Conservation (phyloP, 1,284 basidiomycete genomes). For the Tranzscheliella williamsii region DNA sequence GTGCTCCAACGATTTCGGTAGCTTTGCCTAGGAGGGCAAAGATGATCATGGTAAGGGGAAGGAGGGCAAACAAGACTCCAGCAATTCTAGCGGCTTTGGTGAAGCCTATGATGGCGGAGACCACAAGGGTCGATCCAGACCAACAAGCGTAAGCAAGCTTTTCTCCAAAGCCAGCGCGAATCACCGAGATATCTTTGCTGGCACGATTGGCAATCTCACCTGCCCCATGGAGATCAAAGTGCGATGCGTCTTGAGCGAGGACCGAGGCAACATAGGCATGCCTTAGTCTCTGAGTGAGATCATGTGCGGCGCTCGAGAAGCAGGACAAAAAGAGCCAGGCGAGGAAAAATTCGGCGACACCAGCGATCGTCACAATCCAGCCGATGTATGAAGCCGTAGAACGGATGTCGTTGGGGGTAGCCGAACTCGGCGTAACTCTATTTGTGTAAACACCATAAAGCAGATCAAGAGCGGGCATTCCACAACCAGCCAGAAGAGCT, state of each 20-base stretch:
- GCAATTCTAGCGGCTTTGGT: constrained; percentile 60
- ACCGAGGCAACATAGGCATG: constrained; percentile 62
- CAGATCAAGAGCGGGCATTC: constrained; percentile 50
- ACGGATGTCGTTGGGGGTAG: constrained; percentile 28
- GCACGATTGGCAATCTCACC: constrained; percentile 62
- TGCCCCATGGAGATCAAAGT: constrained; percentile 62
- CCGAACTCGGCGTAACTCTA: constrained; percentile 27
- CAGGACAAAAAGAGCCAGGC: constrained; percentile 54
- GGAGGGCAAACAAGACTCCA: constrained; percentile 62
- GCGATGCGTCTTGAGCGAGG: constrained; percentile 62
- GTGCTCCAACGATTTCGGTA: constrained; percentile 52
- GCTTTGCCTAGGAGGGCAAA: constrained; percentile 58
- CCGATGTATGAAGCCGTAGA: constrained; percentile 47
- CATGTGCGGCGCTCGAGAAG: constrained; percentile 58
- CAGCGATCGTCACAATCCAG: constrained; percentile 61
- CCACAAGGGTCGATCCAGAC: constrained; percentile 56
- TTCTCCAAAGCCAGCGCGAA: constrained; percentile 62
- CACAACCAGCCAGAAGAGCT: constrained; percentile 42
- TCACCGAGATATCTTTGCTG: constrained; percentile 61
- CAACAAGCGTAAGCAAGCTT: constrained; percentile 62
- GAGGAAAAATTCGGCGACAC: constrained; percentile 50
- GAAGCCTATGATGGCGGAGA: constrained; percentile 61
- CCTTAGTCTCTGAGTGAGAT: constrained; percentile 59
- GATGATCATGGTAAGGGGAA: constrained; percentile 59
- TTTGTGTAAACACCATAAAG: constrained; percentile 57